Evolutionary conservation across 192 early-diverging fungal genomes (phyloP).

Genomic region (Coemansia sp.): DNA sequence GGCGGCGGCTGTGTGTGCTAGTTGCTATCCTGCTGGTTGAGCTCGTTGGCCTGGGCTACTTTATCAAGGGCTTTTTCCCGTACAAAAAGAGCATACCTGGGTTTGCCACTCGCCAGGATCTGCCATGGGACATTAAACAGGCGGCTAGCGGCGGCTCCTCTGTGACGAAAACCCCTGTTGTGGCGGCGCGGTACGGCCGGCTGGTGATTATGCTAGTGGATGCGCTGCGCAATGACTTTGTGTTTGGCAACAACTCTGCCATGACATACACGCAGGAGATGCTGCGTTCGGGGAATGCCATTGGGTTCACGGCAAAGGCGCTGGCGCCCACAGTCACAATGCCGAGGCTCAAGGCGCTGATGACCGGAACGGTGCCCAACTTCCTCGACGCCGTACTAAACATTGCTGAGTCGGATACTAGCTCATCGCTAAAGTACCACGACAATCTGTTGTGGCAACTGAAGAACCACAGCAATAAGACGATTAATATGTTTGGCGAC

Average conservation of each 20-base stretch:
- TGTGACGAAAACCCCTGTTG: not conserved
- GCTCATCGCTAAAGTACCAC: constrained; percentile 53
- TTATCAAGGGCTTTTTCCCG: constrained; percentile 75
- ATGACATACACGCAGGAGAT: constrained; percentile 65
- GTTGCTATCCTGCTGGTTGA: constrained; percentile 46
- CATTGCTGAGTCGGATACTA: constrained; percentile 76
- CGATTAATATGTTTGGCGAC: constrained; percentile 87
- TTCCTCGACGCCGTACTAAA: constrained; percentile 82
- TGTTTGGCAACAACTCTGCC: constrained; percentile 62
- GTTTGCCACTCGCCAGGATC: constrained; percentile 53
- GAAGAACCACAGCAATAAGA: constrained; percentile 50
- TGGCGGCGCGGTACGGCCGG: constrained; percentile 40
- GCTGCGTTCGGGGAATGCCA: constrained; percentile 38
- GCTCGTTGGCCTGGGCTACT: constrained; percentile 61
- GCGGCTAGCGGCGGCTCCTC: not conserved
- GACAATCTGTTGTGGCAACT: constrained; percentile 78
- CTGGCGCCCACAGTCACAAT: constrained; percentile 76
- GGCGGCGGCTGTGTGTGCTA: constrained; percentile 20
- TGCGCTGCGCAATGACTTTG: constrained; percentile 75
- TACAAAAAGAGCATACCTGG: constrained; percentile 69
- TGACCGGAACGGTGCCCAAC: constrained; percentile 71
- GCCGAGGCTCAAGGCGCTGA: constrained; percentile 78
- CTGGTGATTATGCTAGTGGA: constrained; percentile 76
- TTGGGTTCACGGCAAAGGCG: constrained; percentile 50
- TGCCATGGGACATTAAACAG: constrained; percentile 19